These are phyloP conservation scores for Zygosaccharomyces bisporus DNA, from an alignment of 805 yeast genomes.

Conservation along the genomic window DNA sequence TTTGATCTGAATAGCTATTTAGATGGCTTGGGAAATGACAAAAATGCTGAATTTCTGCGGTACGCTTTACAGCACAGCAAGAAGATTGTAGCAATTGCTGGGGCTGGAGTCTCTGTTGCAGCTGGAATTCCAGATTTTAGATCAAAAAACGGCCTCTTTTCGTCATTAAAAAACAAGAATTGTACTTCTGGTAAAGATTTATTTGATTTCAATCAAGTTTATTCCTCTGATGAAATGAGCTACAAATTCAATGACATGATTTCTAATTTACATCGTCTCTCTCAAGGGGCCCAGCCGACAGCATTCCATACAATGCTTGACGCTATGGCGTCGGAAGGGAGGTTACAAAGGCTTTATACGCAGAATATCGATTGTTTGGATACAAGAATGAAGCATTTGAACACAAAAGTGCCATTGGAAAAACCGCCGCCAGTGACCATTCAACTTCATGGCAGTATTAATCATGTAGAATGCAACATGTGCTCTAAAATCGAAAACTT, in stretches of 20 bases:
- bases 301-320: conserved; percentile 67
- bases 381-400: conserved; percentile 47
- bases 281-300: conserved; percentile 60
- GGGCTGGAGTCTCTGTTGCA: conserved; percentile 88
- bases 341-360: conserved; percentile 72
- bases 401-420: conserved; percentile 49
- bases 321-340: conserved; percentile 54
- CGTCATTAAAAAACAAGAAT: conserved; percentile 44
- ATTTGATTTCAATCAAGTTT: conserved; percentile 70
- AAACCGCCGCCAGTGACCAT: conserved; percentile 54
- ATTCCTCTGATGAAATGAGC: conserved; percentile 58
- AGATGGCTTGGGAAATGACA: conserved; percentile 13
- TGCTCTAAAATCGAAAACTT: conserved; percentile 59
- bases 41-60: conserved; percentile 45
- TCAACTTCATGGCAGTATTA: conserved; percentile 83
- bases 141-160: conserved; percentile 73
- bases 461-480: conserved; percentile 69
- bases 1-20: conserved; percentile 35
- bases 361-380: conserved; percentile 88
- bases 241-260: conserved; percentile 71
- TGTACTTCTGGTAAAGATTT: conserved; percentile 56
- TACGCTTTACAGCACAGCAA: conserved; percentile 54
- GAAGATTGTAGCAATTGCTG: conserved; percentile 63
- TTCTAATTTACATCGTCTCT: conserved; percentile 53
- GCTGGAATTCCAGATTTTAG: conserved; percentile 90